A percentile compares a stretch with the other conserved stretches of the same genome.
Evolutionary conservation across 306 rosid genomes (phyloP).

Genomic region (Lathyrus aphaca): DNA sequence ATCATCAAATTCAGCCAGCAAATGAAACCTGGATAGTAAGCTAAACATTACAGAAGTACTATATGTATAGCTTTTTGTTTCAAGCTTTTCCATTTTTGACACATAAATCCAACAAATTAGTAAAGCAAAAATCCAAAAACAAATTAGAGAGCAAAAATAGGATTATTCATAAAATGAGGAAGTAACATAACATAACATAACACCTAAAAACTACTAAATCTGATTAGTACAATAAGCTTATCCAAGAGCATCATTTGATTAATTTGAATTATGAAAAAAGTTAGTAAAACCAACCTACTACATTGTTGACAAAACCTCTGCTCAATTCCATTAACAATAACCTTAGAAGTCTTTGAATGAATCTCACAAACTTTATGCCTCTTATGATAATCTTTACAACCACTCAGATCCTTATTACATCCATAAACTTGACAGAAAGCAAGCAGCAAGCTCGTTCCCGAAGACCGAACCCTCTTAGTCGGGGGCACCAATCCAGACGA

Average conservation of each 20-base stretch:
- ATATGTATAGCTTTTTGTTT: conserved; percentile 26
- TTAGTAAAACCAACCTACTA: conserved; percentile 63
- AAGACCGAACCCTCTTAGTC: conserved; percentile 56
- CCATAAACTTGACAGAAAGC: conserved; percentile 81
- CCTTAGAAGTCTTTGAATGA: conserved; percentile 88
- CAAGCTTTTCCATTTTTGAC: conserved; percentile 25
- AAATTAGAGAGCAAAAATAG: not conserved
- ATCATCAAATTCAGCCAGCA: conserved; percentile 93
- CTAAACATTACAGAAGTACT: conserved; percentile 44
- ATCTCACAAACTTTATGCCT: conserved; percentile 90
- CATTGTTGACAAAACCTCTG: conserved; percentile 96
- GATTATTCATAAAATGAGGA: conserved; percentile 19
- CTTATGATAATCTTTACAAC: conserved; percentile 85
- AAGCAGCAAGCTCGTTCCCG: conserved; percentile 51
- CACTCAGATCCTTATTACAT: conserved; percentile 77
- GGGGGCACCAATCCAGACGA: conserved; percentile 57
- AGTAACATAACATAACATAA: not conserved
- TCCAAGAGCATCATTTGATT: conserved; percentile 15
- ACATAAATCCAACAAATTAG: not conserved
- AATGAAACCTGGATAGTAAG: conserved; percentile 76
- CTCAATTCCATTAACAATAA: conserved; percentile 73
- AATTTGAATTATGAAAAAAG: not conserved
- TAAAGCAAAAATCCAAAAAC: not conserved
- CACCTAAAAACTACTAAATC: conserved; percentile 13
- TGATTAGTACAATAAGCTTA: conserved; percentile 22